Evolutionary conservation across 2,329 filamentous ascomycete genomes (phyloP).

Genomic region (Ascochyta fabae): DNA sequence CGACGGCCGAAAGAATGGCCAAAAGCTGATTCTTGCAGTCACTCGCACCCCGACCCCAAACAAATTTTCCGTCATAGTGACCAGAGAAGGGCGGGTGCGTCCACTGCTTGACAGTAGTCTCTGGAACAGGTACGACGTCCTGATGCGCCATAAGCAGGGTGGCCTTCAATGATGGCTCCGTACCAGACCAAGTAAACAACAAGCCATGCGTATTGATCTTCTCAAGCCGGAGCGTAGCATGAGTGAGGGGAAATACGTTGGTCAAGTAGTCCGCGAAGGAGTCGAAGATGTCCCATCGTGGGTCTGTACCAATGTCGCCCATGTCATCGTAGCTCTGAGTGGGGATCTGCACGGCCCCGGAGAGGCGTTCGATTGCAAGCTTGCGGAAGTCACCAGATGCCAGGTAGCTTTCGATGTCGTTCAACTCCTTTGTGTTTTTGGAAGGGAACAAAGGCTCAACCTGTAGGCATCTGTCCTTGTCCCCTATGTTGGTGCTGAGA

Average conservation of each 20-base stretch:
- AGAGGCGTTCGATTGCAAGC: constrained; percentile 46
- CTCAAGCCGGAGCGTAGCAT: constrained; percentile 57
- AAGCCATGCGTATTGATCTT: constrained; percentile 66
- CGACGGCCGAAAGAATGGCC: constrained; percentile 61
- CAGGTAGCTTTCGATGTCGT: constrained; percentile 38
- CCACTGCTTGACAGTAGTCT: constrained; percentile 61
- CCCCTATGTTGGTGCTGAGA: neutral
- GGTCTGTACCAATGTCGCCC: constrained; percentile 61
- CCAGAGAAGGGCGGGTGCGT: constrained; percentile 67
- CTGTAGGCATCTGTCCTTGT: constrained; percentile 35
- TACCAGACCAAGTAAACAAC: constrained; percentile 64
- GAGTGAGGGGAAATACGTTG: constrained; percentile 43
- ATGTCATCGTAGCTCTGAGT: constrained; percentile 64
- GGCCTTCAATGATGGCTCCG: constrained; percentile 58
- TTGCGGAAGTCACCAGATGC: constrained; percentile 37
- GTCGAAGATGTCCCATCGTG: constrained; percentile 65
- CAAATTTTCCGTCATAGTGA: constrained; percentile 60
- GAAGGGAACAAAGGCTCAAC: constrained; percentile 37
- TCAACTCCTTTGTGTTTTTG: constrained; percentile 33
- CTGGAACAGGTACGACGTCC: constrained; percentile 66
- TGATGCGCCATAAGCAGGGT: constrained; percentile 68
- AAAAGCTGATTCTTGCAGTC: constrained; percentile 70
- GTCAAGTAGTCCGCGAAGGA: constrained; percentile 55
- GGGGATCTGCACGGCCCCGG: constrained; percentile 60
- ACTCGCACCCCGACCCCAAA: constrained; percentile 67